Conservation (phyloP, 2,329 filamentous ascomycete species). For the Alternaria sp. region DNA sequence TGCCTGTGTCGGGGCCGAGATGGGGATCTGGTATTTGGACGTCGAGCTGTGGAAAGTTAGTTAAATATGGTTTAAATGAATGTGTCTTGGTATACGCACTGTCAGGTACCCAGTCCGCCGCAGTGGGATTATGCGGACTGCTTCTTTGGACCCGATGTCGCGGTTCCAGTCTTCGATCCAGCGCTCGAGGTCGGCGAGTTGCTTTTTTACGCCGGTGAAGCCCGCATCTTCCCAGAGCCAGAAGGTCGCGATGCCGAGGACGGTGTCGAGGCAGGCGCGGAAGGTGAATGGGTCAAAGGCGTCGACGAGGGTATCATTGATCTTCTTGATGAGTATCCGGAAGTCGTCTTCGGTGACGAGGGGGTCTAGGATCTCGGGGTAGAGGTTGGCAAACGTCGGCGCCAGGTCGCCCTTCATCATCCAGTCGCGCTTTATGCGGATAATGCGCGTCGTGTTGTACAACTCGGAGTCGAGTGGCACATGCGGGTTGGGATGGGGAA, state of each 20-base stretch:
- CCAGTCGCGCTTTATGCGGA: constrained; percentile 91
- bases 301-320: constrained; percentile 78
- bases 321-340: constrained; percentile 76
- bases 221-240: constrained; percentile 96
- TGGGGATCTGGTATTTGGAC: constrained; percentile 83
- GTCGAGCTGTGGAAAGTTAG: constrained; percentile 64
- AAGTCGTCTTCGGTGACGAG: constrained; percentile 87
- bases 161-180: constrained; percentile 90
- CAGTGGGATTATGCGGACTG: constrained; percentile 78
- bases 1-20: constrained; percentile 54
- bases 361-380: constrained; percentile 93
- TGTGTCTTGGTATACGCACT: constrained; percentile 56
- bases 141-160: constrained; percentile 64
- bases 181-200: constrained; percentile 72
- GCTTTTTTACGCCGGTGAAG: constrained; percentile 74
- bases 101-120: constrained; percentile 88
- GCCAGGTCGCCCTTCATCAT: constrained; percentile 87
- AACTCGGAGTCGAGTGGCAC: constrained; percentile 79
- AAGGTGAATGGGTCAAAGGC: constrained; percentile 80
- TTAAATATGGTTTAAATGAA: rapidly evolving
- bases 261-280: constrained; percentile 79
- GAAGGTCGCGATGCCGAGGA: constrained; percentile 82
- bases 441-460: constrained; percentile 81
- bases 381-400: constrained; percentile 92
- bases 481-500: constrained; percentile 90